Evolutionary conservation across 1,284 basidiomycete genomes (phyloP).

Genomic region (Sanghuangporus sanghuang): DNA sequence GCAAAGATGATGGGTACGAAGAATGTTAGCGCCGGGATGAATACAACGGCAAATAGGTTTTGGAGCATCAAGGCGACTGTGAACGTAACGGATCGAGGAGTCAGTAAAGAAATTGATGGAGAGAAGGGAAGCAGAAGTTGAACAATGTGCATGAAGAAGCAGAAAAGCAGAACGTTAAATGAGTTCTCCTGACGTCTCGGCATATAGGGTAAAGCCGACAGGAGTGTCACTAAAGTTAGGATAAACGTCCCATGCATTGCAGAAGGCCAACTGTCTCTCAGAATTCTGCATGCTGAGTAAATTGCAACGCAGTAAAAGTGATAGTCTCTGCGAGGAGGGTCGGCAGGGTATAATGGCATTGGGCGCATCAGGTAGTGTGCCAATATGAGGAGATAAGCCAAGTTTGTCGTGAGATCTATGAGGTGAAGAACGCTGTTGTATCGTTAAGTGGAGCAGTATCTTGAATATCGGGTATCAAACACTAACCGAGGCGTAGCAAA

Average conservation of each 20-base stretch:
- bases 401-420: constrained; percentile 6
- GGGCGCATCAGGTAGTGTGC: constrained; percentile 4
- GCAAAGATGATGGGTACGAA: constrained; percentile 43
- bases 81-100: constrained; percentile 31
- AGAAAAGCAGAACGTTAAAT: constrained; percentile 36
- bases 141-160: constrained; percentile 36
- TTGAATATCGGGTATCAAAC: background rate
- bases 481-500: constrained; percentile 14
- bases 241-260: constrained; percentile 25
- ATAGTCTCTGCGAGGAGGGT: background rate
- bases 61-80: constrained; percentile 41
- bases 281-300: constrained; percentile 11
- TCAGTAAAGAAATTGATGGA: constrained; percentile 40
- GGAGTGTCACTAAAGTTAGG: constrained; percentile 29
- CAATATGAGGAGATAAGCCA: constrained; percentile 2
- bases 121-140: constrained; percentile 37
- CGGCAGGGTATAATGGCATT: background rate
- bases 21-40: constrained; percentile 38
- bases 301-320: constrained; percentile 6
- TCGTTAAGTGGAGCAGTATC: background rate
- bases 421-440: constrained; percentile 10
- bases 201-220: constrained; percentile 26
- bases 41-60: constrained; percentile 31
- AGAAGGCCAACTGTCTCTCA: background rate
- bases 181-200: constrained; percentile 35